phyloP scores from a whole-genome alignment of 768 basidiomycete genomes.

The Suillus placidus region DNA sequence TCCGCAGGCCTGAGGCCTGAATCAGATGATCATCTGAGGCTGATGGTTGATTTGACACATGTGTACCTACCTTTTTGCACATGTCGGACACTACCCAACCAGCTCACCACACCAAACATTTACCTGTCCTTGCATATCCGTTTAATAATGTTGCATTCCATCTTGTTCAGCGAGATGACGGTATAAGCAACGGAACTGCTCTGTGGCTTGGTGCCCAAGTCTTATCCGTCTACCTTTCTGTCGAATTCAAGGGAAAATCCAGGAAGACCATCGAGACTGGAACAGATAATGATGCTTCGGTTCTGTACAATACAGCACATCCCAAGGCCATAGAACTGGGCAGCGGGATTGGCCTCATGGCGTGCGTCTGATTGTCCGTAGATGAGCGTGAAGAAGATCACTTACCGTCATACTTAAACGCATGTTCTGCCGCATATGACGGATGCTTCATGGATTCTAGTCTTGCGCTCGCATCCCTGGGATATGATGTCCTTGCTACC shows the following conservation, averaged over 20 bases:
- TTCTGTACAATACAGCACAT: conserved; percentile 19
- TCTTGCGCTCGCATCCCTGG: conserved; percentile 66
- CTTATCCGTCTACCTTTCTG: conserved; percentile 62
- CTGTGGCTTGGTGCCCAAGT: conserved; percentile 86
- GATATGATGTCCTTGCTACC: conserved; percentile 78
- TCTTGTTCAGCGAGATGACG: conserved; percentile 62
- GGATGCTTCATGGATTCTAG: conserved; percentile 33
- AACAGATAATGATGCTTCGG: background rate
- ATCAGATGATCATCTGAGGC: no score
- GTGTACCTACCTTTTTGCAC: no score
- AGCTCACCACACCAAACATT: conserved; percentile 68
- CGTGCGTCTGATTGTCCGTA: conserved; percentile 47
- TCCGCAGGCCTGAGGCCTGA: no score
- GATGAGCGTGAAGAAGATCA: background rate
- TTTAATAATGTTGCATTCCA: conserved; percentile 43
- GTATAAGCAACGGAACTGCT: conserved; percentile 74
- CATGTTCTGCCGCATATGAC: conserved; percentile 3
- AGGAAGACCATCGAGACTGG: conserved; percentile 13
- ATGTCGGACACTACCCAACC: conserved; percentile 33
- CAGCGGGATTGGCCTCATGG: conserved; percentile 78
- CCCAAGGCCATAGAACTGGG: conserved; percentile 73
- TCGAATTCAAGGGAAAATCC: conserved; percentile 39
- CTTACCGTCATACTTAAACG: background rate
- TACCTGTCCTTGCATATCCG: conserved; percentile 49
- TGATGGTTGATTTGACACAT: no score